Conservation (phyloP, 805 yeast species). For the Ogataea naganishii region DNA sequence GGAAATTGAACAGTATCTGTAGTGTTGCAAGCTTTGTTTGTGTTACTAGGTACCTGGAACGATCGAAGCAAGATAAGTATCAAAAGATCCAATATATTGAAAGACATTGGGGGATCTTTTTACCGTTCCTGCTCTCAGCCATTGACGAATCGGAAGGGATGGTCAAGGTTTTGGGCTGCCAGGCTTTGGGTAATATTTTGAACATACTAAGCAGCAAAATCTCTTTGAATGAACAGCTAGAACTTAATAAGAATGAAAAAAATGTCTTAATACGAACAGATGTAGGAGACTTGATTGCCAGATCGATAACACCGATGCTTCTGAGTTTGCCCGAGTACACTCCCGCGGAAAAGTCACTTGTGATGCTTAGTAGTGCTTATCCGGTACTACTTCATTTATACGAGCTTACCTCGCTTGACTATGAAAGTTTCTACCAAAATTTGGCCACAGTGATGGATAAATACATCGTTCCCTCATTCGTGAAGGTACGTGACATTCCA, state of each 20-base stretch:
- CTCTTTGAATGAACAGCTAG: not conserved
- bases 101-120: slow-evolving; percentile 15
- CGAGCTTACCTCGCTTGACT: slow-evolving; percentile 3
- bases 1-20: slow-evolving; percentile 10
- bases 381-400: slow-evolving; percentile 10
- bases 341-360: slow-evolving; percentile 12
- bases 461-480: slow-evolving; percentile 17
- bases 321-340: slow-evolving; percentile 22
- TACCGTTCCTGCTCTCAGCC: slow-evolving; percentile 18
- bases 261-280: slow-evolving; percentile 17
- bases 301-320: slow-evolving; percentile 17
- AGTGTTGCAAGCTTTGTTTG: slow-evolving; percentile 7
- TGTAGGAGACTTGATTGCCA: slow-evolving; percentile 13
- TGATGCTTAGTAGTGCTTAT: slow-evolving; percentile 16
- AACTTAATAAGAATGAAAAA: not conserved
- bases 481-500: slow-evolving; percentile 17
- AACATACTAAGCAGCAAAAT: slow-evolving; percentile 2
- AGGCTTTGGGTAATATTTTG: slow-evolving; percentile 6
- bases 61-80: not conserved
- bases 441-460: slow-evolving; percentile 16
- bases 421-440: slow-evolving; percentile 6
- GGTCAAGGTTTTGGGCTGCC: slow-evolving; percentile 15
- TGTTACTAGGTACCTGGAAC: slow-evolving; percentile 5
- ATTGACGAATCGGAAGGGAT: slow-evolving; percentile 20
- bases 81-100: slow-evolving; percentile 7